Percentiles rank a stretch among this genome's conserved stretches.
Evolutionary conservation across 2,329 filamentous ascomycete genomes (phyloP).

Genomic region (Aspergillus persii): DNA sequence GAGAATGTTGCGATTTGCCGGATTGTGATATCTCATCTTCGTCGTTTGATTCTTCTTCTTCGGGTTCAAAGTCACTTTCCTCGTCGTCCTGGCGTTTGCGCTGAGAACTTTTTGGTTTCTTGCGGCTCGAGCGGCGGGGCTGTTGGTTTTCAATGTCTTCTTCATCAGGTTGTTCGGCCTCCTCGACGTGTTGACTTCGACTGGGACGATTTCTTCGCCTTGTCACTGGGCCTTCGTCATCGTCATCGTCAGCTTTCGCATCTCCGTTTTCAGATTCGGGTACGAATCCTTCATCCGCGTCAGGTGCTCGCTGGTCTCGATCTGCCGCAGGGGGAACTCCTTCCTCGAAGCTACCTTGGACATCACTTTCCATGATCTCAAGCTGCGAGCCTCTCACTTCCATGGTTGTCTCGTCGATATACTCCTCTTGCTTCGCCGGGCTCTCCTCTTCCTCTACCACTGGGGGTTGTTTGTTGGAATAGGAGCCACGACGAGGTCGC

Average conservation of each 20-base stretch:
- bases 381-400: slow-evolving; percentile 41
- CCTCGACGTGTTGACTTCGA: slow-evolving; percentile 27
- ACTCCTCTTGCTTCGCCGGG: slow-evolving; percentile 35
- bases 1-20: slow-evolving; percentile 45
- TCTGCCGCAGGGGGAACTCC: slow-evolving; percentile 23
- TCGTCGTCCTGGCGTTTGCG: slow-evolving; percentile 52
- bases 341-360: slow-evolving; percentile 34
- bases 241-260: slow-evolving; percentile 42
- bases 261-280: slow-evolving; percentile 43
- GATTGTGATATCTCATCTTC: slow-evolving; percentile 55
- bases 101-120: slow-evolving; percentile 43
- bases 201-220: slow-evolving; percentile 41
- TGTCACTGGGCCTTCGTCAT: slow-evolving; percentile 55
- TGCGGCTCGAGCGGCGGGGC: slow-evolving; percentile 40
- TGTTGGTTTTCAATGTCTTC: slow-evolving; percentile 27
- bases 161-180: slow-evolving; percentile 24
- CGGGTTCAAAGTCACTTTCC: slow-evolving; percentile 62
- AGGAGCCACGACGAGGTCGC: slow-evolving; percentile 26
- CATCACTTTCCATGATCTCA: slow-evolving; percentile 45
- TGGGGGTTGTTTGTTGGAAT: slow-evolving; percentile 41
- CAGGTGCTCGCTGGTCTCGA: slow-evolving; percentile 24
- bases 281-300: slow-evolving; percentile 35
- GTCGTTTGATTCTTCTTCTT: slow-evolving; percentile 52
- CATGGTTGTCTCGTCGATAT: slow-evolving; percentile 45
- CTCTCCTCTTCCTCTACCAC: slow-evolving; percentile 26